phyloP scores from a whole-genome alignment of 495 filamentous ascomycete species.

The Elasticomyces elasticus region DNA sequence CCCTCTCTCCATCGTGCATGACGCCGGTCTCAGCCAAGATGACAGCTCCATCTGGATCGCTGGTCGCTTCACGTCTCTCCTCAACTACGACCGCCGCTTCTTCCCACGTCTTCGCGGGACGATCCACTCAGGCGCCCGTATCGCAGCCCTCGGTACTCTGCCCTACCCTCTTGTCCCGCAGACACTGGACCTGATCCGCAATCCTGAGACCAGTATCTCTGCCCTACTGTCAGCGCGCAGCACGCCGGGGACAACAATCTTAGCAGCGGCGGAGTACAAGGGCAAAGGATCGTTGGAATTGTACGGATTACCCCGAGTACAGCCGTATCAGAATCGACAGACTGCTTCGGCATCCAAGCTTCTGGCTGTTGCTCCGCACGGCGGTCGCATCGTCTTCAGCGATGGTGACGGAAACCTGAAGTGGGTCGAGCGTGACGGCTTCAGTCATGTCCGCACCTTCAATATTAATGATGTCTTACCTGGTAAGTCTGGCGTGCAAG shows the following conservation, averaged over 20 bases:
- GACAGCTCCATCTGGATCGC: conserved; percentile 69
- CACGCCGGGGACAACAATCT: conserved; percentile 48
- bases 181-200: conserved; percentile 44
- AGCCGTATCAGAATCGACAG: conserved; percentile 63
- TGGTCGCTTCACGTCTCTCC: conserved; percentile 80
- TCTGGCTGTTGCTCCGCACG: conserved; percentile 75
- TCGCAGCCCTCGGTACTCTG: conserved; percentile 67
- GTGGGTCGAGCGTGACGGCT: conserved; percentile 86
- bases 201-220: conserved; percentile 38
- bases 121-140: conserved; percentile 70
- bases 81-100: conserved; percentile 79
- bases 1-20: conserved; percentile 73
- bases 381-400: conserved; percentile 71
- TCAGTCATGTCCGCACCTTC: conserved; percentile 65
- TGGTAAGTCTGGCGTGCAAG: conserved; percentile 1
- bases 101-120: conserved; percentile 71
- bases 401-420: conserved; percentile 78
- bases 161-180: conserved; percentile 55
- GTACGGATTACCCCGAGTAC: conserved; percentile 50
- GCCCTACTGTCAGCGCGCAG: conserved; percentile 43
- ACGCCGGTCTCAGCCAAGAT: conserved; percentile 32
- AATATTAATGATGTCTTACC: conserved; percentile 52
- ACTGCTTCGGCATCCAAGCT: conserved; percentile 72
- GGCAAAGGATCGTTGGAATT: conserved; percentile 82
- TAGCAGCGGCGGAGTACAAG: conserved; percentile 91